Conservation (phyloP, 768 basidiomycete species). For the Daedaleopsis nitida region DNA sequence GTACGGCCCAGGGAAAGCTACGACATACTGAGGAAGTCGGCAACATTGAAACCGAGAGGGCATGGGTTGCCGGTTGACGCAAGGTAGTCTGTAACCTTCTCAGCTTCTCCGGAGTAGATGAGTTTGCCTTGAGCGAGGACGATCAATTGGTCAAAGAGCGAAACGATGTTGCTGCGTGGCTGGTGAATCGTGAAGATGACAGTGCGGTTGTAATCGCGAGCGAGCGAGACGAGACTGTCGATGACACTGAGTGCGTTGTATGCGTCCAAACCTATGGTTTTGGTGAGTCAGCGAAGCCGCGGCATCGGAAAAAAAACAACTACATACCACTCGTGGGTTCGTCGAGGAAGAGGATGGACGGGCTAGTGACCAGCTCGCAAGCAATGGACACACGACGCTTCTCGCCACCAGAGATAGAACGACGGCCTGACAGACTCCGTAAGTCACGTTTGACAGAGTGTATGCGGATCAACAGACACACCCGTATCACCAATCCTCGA, state of each 20-base stretch:
- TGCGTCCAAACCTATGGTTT: constrained; percentile 75
- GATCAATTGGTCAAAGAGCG: constrained; percentile 90
- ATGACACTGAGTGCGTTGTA: constrained; percentile 96
- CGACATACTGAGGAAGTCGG: constrained; percentile 86
- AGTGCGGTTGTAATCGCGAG: constrained; percentile 88
- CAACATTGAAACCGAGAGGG: constrained; percentile 94
- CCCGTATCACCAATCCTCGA: constrained; percentile 88
- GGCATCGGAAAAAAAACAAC: constrained; percentile 37
- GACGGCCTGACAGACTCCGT: constrained; percentile 51
- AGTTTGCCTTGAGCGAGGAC: constrained; percentile 82
- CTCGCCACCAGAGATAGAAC: constrained; percentile 97
- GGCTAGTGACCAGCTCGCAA: constrained; percentile 96
- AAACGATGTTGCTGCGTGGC: constrained; percentile 96
- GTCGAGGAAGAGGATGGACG: constrained; percentile 94
- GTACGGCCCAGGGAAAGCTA: too few species aligned
- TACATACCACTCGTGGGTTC: constrained; percentile 85
- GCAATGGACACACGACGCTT: constrained; percentile 97
- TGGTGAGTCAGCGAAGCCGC: not conserved
- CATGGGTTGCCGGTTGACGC: constrained; percentile 77
- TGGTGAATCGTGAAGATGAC: constrained; percentile 99
- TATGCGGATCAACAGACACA: constrained; percentile 34
- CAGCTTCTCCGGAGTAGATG: constrained; percentile 81
- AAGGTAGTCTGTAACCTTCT: constrained; percentile 81
- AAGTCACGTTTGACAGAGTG: not conserved
- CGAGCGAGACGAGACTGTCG: constrained; percentile 83